Conservation (phyloP, 2,329 filamentous ascomycete species). For the Fusarium verrucosum region DNA sequence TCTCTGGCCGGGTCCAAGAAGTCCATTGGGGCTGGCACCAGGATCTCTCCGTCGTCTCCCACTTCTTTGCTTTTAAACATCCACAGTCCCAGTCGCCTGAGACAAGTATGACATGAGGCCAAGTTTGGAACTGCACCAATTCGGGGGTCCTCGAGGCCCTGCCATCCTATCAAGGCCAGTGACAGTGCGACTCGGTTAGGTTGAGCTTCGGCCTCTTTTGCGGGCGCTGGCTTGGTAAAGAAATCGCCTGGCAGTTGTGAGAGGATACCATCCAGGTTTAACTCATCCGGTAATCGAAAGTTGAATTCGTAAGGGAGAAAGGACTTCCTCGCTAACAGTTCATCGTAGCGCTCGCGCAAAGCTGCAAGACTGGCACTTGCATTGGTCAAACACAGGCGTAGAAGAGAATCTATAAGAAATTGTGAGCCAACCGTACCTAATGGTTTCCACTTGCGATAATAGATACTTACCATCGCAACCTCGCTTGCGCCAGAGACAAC, state of each 20-base stretch:
- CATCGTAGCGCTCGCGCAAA: slow-evolving; percentile 72
- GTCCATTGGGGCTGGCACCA: slow-evolving; percentile 70
- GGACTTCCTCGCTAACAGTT: slow-evolving; percentile 62
- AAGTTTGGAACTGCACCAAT: slow-evolving; percentile 74
- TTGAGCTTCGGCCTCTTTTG: slow-evolving; percentile 38
- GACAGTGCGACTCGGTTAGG: slow-evolving; percentile 71
- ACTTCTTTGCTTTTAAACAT: slow-evolving; percentile 84
- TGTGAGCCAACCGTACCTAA: slow-evolving; percentile 37
- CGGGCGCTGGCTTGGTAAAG: slow-evolving; percentile 57
- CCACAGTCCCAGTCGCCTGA: slow-evolving; percentile 90
- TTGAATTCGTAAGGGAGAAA: slow-evolving; percentile 71
- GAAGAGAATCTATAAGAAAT: slow-evolving; percentile 60
- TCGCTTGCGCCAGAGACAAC: slow-evolving; percentile 85
- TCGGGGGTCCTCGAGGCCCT: slow-evolving; percentile 66
- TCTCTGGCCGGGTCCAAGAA: slow-evolving; percentile 74
- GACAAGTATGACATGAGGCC: slow-evolving; percentile 84
- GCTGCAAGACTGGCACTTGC: slow-evolving; percentile 65
- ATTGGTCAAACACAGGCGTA: slow-evolving; percentile 71
- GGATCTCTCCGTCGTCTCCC: slow-evolving; percentile 60
- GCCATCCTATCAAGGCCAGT: slow-evolving; percentile 80
- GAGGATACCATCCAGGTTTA: slow-evolving; percentile 62
- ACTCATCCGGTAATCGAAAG: slow-evolving; percentile 62
- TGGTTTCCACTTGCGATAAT: background rate
- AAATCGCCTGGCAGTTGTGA: slow-evolving; percentile 63
- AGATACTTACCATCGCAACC: slow-evolving; percentile 79